Conservation (phyloP, 179 eudicot species). For the Silene noctiflora region DNA sequence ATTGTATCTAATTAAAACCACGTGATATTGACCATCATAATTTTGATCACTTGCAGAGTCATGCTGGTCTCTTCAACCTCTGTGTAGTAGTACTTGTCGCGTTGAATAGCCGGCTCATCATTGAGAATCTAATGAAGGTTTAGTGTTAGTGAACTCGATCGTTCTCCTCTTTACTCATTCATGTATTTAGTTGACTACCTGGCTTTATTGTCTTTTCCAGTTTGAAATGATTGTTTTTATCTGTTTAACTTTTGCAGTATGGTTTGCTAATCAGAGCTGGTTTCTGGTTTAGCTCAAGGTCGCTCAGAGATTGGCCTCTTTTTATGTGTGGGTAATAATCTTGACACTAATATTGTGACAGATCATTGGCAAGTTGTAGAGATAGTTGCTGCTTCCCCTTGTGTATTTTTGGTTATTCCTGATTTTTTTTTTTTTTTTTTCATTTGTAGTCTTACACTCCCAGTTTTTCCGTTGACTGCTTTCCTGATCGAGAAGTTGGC, state of each 20-base stretch:
- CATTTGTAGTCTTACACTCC: constrained; percentile 64
- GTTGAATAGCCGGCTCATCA: constrained; percentile 91
- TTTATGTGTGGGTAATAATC: constrained; percentile 85
- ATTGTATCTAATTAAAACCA: not conserved
- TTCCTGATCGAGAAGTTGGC: constrained; percentile 73
- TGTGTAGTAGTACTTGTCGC: constrained; percentile 98
- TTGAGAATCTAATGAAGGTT: constrained; percentile 98
- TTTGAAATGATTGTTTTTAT: constrained; percentile 4
- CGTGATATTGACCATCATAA: constrained; percentile 3
- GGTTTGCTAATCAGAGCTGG: constrained; percentile 82
- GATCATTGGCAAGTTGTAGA: not conserved
- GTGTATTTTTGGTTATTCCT: not conserved
- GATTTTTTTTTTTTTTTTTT: constrained; percentile 3
- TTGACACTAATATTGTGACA: constrained; percentile 12
- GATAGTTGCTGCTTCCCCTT: constrained; percentile 17
- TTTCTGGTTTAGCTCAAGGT: constrained; percentile 91
- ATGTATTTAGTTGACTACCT: not conserved
- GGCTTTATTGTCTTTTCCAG: not conserved
- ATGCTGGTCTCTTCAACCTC: constrained; percentile 96
- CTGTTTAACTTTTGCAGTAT: constrained; percentile 55
- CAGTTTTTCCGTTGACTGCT: constrained; percentile 66
- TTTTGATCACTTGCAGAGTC: constrained; percentile 59
- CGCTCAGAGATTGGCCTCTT: constrained; percentile 95
- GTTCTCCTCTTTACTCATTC: constrained; percentile 9
- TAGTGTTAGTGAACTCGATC: constrained; percentile 2